Percentiles rank a stretch among this genome's conserved stretches.
phyloP scores from a whole-genome alignment of 2,329 filamentous ascomycete genomes.

The Neopestalotiopsis sp. region DNA sequence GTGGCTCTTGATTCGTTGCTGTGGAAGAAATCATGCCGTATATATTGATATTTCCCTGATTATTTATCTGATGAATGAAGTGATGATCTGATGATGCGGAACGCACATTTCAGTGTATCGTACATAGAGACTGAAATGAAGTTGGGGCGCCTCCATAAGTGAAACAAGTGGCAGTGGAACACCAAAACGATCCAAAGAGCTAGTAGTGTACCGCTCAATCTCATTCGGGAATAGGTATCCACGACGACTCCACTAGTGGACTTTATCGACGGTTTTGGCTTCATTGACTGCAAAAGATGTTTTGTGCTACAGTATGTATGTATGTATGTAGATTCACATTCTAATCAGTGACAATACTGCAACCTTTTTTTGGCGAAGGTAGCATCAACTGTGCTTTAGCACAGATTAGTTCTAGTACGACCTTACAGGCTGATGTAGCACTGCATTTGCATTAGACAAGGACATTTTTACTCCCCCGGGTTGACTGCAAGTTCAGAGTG shows the following conservation, averaged over 20 bases:
- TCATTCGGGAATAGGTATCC: conserved; percentile 4
- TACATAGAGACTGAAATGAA: conserved; percentile 7
- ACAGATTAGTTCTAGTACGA: conserved; percentile 3
- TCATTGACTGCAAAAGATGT: conserved; percentile 8
- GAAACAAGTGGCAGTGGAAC: background rate
- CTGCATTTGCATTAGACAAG: too few species aligned
- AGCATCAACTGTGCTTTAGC: conserved; percentile 8
- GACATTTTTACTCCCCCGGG: too few species aligned
- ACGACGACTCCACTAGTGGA: conserved; percentile 5
- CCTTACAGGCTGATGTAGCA: too few species aligned
- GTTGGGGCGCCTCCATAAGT: background rate
- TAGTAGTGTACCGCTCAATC: conserved; percentile 8
- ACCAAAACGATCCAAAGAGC: conserved; percentile 8
- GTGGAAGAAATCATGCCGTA: too few species aligned
- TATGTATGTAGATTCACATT: conserved; percentile 7
- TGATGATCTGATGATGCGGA: conserved; percentile 3
- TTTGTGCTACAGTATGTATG: conserved; percentile 8
- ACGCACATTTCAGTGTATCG: conserved; percentile 5
- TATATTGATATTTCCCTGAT: too few species aligned
- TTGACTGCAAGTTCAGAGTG: too few species aligned
- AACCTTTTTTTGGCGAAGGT: background rate
- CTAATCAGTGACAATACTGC: conserved; percentile 7
- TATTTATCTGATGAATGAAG: conserved; percentile 1
- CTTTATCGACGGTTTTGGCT: conserved; percentile 8
- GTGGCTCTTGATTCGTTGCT: too few species aligned